Percentiles rank a stretch among this genome's conserved stretches.
phyloP scores from a whole-genome alignment of 2,329 filamentous ascomycete genomes.

The Rutstroemia sp. region DNA sequence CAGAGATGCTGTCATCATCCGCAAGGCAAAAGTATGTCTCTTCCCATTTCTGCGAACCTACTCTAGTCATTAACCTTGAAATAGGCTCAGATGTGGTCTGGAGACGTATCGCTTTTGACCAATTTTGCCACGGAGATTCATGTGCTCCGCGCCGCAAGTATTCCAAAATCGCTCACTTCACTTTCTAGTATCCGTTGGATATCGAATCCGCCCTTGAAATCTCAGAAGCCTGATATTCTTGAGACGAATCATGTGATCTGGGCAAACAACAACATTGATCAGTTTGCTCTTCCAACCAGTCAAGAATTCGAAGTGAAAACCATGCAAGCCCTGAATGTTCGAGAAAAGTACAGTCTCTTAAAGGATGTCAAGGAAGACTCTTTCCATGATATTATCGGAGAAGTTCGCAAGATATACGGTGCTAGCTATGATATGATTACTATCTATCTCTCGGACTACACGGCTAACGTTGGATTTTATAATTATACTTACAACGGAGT shows the following conservation, averaged over 20 bases:
- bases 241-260: slow-evolving; percentile 38
- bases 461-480: slow-evolving; percentile 58
- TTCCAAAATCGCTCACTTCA: slow-evolving; percentile 28
- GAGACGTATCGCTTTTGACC: slow-evolving; percentile 38
- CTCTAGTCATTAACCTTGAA: background rate
- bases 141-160: slow-evolving; percentile 35
- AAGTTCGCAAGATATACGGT: slow-evolving; percentile 55
- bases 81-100: slow-evolving; percentile 36
- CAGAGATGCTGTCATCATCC: slow-evolving; percentile 60
- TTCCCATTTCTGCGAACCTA: slow-evolving; percentile 7
- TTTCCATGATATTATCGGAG: slow-evolving; percentile 64
- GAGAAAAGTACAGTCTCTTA: slow-evolving; percentile 56
- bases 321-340: slow-evolving; percentile 36
- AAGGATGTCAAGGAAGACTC: slow-evolving; percentile 46
- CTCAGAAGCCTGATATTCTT: slow-evolving; percentile 7
- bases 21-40: slow-evolving; percentile 38
- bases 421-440: slow-evolving; percentile 42
- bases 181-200: slow-evolving; percentile 11
- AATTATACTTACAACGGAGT: slow-evolving; percentile 28
- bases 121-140: slow-evolving; percentile 36
- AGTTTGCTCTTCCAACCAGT: slow-evolving; percentile 35
- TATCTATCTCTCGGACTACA: slow-evolving; percentile 79
- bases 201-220: slow-evolving; percentile 12
- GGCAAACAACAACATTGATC: slow-evolving; percentile 40
- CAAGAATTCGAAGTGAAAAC: slow-evolving; percentile 36